Percentiles rank a stretch among this genome's conserved stretches.
These are phyloP conservation scores for Calonectria leucothoes DNA, from an alignment of 2,329 filamentous ascomycete species.

Conservation along the genomic window DNA sequence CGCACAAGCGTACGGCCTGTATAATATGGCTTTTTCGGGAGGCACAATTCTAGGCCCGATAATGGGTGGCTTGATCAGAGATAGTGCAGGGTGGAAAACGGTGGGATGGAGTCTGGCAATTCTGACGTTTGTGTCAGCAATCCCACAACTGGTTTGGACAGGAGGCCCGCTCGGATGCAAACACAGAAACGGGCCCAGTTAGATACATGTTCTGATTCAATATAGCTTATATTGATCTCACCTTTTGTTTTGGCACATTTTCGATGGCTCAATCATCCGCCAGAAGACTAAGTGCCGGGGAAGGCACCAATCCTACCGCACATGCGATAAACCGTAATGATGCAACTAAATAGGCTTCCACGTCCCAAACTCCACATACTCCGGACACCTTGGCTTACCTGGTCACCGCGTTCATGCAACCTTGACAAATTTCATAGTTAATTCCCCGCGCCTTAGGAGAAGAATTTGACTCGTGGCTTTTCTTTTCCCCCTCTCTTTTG, in stretches of 20 bases:
- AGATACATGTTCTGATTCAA: neutral
- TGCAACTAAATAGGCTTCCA: conserved; percentile 26
- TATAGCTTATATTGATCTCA: neutral
- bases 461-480: neutral
- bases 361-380: conserved; percentile 7
- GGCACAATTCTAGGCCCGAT: conserved; percentile 48
- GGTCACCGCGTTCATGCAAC: neutral
- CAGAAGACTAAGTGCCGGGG: neutral
- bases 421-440: neutral
- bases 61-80: conserved; percentile 49
- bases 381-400: conserved; percentile 6
- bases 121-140: conserved; percentile 41
- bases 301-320: conserved; percentile 1
- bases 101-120: conserved; percentile 47
- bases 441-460: neutral
- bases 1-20: conserved; percentile 50
- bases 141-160: conserved; percentile 43
- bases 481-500: neutral
- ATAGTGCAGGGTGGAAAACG: conserved; percentile 46
- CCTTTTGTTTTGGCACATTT: neutral
- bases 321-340: conserved; percentile 34
- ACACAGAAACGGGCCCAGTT: conserved; percentile 38
- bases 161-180: conserved; percentile 41
- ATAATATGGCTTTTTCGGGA: conserved; percentile 49
- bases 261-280: neutral